Evolutionary conservation across 148 eudicot genomes (phyloP).

Genomic region (Spergularia marina): DNA sequence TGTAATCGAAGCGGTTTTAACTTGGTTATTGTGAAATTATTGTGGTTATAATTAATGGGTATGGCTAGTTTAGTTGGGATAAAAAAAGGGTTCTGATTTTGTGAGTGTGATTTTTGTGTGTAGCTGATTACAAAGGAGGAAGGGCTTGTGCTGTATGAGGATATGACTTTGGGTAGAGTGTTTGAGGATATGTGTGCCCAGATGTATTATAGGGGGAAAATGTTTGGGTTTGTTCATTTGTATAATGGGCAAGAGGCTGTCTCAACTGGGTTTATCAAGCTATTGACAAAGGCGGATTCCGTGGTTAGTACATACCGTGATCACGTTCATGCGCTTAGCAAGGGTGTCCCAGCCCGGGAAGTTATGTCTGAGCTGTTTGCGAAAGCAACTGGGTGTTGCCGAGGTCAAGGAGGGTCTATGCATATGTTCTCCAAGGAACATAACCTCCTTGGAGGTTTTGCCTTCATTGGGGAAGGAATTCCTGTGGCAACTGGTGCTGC

Average conservation of each 20-base stretch:
- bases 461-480: slow-evolving; percentile 94
- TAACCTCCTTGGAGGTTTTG: slow-evolving; percentile 92
- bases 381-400: slow-evolving; percentile 83
- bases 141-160: slow-evolving; percentile 82
- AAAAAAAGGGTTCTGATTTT: slow-evolving; percentile 1
- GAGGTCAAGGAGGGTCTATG: slow-evolving; percentile 99
- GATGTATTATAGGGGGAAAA: slow-evolving; percentile 94
- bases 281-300: slow-evolving; percentile 63
- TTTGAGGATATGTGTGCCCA: slow-evolving; percentile 99
- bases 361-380: slow-evolving; percentile 99
- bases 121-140: slow-evolving; percentile 90
- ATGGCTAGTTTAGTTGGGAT: background rate
- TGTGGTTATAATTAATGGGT: background rate
- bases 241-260: slow-evolving; percentile 98
- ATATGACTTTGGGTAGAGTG: slow-evolving; percentile 72
- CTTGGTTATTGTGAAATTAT: background rate
- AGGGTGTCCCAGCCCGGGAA: slow-evolving; percentile 77
- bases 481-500: slow-evolving; percentile 97
- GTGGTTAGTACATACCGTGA: slow-evolving; percentile 89
- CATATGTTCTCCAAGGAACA: slow-evolving; percentile 95
- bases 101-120: slow-evolving; percentile 15
- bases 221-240: slow-evolving; percentile 93
- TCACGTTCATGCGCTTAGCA: slow-evolving; percentile 86
- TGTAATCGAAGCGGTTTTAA: slow-evolving; percentile 2
- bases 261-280: slow-evolving; percentile 89